These are phyloP conservation scores for Sarocladium oryzae DNA, from an alignment of 2,329 filamentous ascomycete species.

Conservation along the genomic window DNA sequence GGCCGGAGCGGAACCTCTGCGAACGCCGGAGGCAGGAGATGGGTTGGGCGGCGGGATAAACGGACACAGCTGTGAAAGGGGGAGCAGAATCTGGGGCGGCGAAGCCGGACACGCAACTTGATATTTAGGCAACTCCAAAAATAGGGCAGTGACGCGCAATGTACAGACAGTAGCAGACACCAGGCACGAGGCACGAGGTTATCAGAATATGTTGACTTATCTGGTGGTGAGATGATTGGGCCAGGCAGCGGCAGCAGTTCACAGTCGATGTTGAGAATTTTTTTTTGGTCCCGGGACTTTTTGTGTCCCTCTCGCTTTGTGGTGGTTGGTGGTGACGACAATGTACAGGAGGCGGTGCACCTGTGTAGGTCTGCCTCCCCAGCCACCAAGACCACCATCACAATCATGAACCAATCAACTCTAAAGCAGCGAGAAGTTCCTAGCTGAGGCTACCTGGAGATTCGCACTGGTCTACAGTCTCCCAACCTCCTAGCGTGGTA, in stretches of 20 bases:
- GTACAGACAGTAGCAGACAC: no score
- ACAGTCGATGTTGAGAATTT: not conserved
- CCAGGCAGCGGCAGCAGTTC: not conserved
- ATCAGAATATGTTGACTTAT: not conserved
- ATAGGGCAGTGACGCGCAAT: not conserved
- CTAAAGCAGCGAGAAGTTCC: slow-evolving; percentile 2
- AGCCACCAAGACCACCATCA: slow-evolving; percentile 2
- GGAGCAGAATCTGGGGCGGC: not conserved
- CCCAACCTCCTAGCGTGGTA: not conserved
- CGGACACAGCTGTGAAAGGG: not conserved
- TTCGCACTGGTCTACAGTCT: not conserved
- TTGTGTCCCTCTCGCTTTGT: not conserved
- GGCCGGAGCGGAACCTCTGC: not conserved
- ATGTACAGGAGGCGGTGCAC: slow-evolving; percentile 5
- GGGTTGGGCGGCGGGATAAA: not conserved
- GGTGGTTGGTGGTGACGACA: slow-evolving; percentile 9
- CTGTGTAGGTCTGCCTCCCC: not conserved
- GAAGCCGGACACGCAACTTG: slow-evolving; percentile 1
- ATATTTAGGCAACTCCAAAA: not conserved
- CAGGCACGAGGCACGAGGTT: no score
- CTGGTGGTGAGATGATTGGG: not conserved
- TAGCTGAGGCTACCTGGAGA: no score
- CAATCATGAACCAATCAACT: not conserved
- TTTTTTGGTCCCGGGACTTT: not conserved
- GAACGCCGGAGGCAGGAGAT: not conserved